These are phyloP conservation scores for Aplosporella prunicola DNA, from an alignment of 2,329 filamentous ascomycete species.

Conservation along the genomic window DNA sequence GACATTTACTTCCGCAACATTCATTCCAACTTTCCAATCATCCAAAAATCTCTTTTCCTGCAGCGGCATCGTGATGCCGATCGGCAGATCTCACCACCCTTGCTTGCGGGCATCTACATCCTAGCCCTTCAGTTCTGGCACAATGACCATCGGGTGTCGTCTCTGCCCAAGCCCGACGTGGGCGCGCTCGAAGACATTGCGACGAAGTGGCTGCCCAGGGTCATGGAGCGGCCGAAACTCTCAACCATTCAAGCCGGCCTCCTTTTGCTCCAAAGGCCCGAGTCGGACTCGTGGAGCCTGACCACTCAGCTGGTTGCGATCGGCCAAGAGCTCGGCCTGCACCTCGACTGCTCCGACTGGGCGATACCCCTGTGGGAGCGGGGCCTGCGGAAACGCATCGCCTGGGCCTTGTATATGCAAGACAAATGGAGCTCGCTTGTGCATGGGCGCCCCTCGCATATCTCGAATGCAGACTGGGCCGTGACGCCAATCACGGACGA, in stretches of 20 bases:
- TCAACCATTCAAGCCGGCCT: constrained; percentile 72
- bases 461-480: constrained; percentile 63
- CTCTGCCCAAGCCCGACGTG: constrained; percentile 60
- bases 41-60: constrained; percentile 71
- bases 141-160: constrained; percentile 56
- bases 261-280: constrained; percentile 63
- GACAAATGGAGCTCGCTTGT: constrained; percentile 86
- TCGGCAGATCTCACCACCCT: constrained; percentile 63
- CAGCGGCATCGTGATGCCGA: constrained; percentile 68
- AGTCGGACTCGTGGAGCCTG: constrained; percentile 71
- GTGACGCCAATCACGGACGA: constrained; percentile 55
- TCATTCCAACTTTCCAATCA: constrained; percentile 72
- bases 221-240: constrained; percentile 72
- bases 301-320: constrained; percentile 83
- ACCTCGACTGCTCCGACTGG: constrained; percentile 80
- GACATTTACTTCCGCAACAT: constrained; percentile 75
- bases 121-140: constrained; percentile 85
- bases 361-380: constrained; percentile 83
- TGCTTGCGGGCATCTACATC: constrained; percentile 74
- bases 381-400: constrained; percentile 71
- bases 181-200: constrained; percentile 64
- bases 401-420: constrained; percentile 90
- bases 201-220: constrained; percentile 61
- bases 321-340: constrained; percentile 76
- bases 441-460: constrained; percentile 76